phyloP scores from a whole-genome alignment of 1,284 basidiomycete genomes.

The Cutaneotrichosporon dermatis region DNA sequence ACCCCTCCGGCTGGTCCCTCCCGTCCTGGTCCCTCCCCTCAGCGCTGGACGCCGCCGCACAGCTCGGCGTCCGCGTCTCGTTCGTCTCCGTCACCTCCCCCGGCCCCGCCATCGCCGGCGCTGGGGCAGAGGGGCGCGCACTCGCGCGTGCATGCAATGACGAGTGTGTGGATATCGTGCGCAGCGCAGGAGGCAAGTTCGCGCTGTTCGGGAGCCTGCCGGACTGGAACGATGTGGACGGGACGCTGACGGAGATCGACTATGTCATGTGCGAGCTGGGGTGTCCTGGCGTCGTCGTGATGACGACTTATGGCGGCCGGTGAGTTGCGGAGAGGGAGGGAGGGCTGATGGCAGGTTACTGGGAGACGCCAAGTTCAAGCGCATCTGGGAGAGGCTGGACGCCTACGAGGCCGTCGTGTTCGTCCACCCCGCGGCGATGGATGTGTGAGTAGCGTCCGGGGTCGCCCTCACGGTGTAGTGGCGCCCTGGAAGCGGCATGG shows the following conservation, averaged over 20 bases:
- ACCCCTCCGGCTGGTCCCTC: slow-evolving; percentile 6
- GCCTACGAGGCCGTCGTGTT: slow-evolving; percentile 4
- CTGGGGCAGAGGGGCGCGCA: neutral
- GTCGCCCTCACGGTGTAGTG: too few species aligned
- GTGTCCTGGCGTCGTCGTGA: slow-evolving; percentile 2
- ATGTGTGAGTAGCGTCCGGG: too few species aligned
- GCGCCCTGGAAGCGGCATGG: too few species aligned
- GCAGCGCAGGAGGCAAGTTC: neutral
- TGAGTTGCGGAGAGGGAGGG: too few species aligned
- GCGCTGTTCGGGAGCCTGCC: slow-evolving; percentile 6
- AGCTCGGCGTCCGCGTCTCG: slow-evolving; percentile 5
- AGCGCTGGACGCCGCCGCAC: neutral
- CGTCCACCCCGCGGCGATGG: slow-evolving; percentile 1
- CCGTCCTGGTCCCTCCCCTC: neutral
- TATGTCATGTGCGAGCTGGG: neutral
- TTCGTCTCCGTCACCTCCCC: slow-evolving; percentile 6
- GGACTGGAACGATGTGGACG: slow-evolving; percentile 3
- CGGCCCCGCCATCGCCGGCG: slow-evolving; percentile 3
- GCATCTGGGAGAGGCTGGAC: slow-evolving; percentile 10
- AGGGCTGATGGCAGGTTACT: neutral
- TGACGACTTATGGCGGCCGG: slow-evolving; percentile 5
- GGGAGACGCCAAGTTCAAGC: slow-evolving; percentile 3
- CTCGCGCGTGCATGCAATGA: slow-evolving; percentile 7
- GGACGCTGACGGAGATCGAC: slow-evolving; percentile 7
- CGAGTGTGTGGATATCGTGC: neutral